Evolutionary conservation across 805 yeast species (phyloP).

Genomic region (Barnettozyma botsteinii): DNA sequence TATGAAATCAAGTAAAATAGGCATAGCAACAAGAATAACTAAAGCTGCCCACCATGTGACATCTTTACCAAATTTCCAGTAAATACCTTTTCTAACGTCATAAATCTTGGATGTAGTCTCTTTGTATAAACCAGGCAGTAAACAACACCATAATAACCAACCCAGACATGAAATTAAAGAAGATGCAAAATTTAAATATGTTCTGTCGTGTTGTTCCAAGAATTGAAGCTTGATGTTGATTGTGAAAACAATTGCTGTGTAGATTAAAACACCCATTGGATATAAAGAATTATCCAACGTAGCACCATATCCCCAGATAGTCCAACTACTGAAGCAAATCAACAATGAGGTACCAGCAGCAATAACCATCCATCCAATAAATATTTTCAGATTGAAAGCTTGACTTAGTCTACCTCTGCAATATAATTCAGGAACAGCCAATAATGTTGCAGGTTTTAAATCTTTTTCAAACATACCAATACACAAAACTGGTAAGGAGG

Average conservation of each 20-base stretch:
- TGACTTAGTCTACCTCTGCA: constrained; percentile 66
- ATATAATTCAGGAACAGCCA: constrained; percentile 91
- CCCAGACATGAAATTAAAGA: constrained; percentile 72
- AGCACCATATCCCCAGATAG: constrained; percentile 67
- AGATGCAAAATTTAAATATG: constrained; percentile 62
- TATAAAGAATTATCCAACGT: constrained; percentile 69
- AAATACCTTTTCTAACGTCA: constrained; percentile 65
- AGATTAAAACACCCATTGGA: constrained; percentile 75
- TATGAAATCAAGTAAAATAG: constrained; percentile 61
- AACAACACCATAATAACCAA: constrained; percentile 77
- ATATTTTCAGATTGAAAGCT: constrained; percentile 66
- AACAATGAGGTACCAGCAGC: constrained; percentile 71
- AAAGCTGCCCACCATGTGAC: constrained; percentile 83
- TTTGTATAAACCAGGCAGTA: constrained; percentile 66
- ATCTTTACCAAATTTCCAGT: constrained; percentile 71
- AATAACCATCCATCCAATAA: constrained; percentile 70
- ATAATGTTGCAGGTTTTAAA: constrained; percentile 75
- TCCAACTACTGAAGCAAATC: constrained; percentile 59
- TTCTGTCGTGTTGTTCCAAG: constrained; percentile 72
- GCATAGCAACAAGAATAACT: constrained; percentile 49
- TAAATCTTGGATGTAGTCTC: constrained; percentile 50
- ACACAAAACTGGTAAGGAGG: constrained; percentile 85
- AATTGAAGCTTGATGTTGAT: constrained; percentile 77
- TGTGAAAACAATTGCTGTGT: constrained; percentile 63
- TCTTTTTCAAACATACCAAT: constrained; percentile 96